Evolutionary conservation across 345 rosid genomes (phyloP).

Genomic region (Salix caprea): DNA sequence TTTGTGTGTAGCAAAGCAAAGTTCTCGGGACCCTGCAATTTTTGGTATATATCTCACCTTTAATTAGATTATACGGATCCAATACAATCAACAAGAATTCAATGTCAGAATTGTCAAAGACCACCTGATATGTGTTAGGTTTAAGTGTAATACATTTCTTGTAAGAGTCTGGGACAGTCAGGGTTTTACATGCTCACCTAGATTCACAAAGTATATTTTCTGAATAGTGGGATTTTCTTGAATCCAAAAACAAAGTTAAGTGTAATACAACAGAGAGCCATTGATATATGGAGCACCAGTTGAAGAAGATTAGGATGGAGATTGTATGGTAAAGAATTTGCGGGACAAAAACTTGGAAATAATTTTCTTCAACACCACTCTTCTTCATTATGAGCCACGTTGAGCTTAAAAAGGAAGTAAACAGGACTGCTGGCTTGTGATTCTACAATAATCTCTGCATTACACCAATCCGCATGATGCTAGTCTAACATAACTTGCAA

Average conservation of each 20-base stretch:
- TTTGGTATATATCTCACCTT: background rate
- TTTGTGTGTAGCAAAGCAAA: background rate
- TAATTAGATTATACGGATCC: background rate
- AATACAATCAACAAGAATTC: background rate
- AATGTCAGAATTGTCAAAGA: background rate
- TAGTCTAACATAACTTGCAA: conserved; percentile 30
- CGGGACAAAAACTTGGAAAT: conserved; percentile 1
- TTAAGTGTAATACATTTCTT: background rate
- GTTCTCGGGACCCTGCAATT: background rate
- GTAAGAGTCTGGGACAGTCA: no score
- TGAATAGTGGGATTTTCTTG: no score
- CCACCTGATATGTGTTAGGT: background rate
- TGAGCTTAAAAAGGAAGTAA: conserved; percentile 17
- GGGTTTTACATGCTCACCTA: no score
- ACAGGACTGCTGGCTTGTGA: conserved; percentile 2
- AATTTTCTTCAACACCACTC: conserved; percentile 20
- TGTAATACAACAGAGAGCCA: background rate
- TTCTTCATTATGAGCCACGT: background rate
- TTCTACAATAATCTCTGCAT: background rate
- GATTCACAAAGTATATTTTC: no score
- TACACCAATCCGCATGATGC: conserved; percentile 18
- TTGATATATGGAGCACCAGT: background rate
- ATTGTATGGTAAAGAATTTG: background rate
- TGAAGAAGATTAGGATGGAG: background rate
- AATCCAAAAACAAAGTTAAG: no score